Conservation (phyloP, 192 early-diverging fungal species). For the Podila epigama region DNA sequence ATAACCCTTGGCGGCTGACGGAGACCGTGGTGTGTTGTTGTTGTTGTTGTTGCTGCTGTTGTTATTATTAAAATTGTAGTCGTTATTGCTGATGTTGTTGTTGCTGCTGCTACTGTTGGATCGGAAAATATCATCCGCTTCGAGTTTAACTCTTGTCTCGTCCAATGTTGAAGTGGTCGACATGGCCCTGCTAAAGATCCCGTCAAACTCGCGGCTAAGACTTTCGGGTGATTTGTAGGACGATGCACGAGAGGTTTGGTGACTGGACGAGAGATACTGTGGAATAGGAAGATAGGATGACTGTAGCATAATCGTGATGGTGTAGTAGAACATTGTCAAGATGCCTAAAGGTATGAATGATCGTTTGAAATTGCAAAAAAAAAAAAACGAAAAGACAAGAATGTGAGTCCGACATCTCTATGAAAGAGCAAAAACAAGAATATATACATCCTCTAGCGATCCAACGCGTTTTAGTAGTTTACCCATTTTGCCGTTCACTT, state of each 20-base stretch:
- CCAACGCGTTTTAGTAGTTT: no score
- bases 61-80: neutral
- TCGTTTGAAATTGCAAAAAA: neutral
- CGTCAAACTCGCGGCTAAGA: constrained; percentile 26
- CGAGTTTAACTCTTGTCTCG: constrained; percentile 18
- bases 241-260: constrained; percentile 5
- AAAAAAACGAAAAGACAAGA: neutral
- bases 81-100: neutral
- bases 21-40: neutral
- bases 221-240: constrained; percentile 27
- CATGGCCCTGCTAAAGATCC: constrained; percentile 17
- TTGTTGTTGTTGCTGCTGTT: neutral
- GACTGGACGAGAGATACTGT: constrained; percentile 20
- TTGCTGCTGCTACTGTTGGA: neutral
- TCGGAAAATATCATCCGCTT: constrained; percentile 8
- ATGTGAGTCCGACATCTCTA: no score
- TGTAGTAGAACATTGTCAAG: constrained; percentile 40
- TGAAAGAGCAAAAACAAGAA: no score
- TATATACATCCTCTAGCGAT: no score
- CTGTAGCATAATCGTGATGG: constrained; percentile 45
- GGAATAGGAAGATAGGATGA: constrained; percentile 44
- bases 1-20: constrained; percentile 13
- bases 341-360: constrained; percentile 17
- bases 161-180: constrained; percentile 10
- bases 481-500: constrained; percentile 40